Percentiles rank a stretch among this genome's conserved stretches.
These are phyloP conservation scores for Lagenidium sp. DNA, from an alignment of 352 stramenopile genomes.

Conservation along the genomic window DNA sequence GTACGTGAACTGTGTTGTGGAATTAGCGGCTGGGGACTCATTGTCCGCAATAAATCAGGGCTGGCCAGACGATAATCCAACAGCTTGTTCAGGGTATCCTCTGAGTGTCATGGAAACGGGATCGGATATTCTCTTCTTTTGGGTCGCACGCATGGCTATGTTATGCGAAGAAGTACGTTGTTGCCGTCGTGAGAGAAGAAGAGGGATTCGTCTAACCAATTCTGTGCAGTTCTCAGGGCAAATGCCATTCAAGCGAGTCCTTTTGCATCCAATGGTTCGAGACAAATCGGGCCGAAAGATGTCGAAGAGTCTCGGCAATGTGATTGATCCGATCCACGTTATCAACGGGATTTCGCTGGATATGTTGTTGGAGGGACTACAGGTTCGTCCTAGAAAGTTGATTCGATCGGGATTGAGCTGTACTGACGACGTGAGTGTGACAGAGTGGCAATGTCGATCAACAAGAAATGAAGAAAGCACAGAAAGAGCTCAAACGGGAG, in stretches of 20 bases:
- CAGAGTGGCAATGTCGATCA: slow-evolving; percentile 51
- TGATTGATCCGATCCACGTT: slow-evolving; percentile 98
- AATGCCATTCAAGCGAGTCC: slow-evolving; percentile 98
- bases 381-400: too few relatives aligned
- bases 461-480: slow-evolving; percentile 94
- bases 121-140: slow-evolving; percentile 99
- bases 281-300: slow-evolving; percentile 99
- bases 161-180: slow-evolving; percentile 92
- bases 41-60: too few relatives aligned
- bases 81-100: slow-evolving; percentile 34
- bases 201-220: not conserved
- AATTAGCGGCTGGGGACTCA: too few relatives aligned
- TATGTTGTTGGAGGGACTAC: slow-evolving; percentile 88
- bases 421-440: not conserved
- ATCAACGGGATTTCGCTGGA: slow-evolving; percentile 96
- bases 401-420: too few relatives aligned
- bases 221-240: slow-evolving; percentile 76
- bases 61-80: slow-evolving; percentile 89
- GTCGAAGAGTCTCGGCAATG: slow-evolving; percentile 99
- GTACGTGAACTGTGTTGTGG: slow-evolving; percentile 16
- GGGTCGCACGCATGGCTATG: slow-evolving; percentile 99
- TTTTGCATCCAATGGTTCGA: slow-evolving; percentile 99
- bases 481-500: slow-evolving; percentile 93
- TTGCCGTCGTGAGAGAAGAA: not conserved
- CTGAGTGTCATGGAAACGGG: slow-evolving; percentile 84